Percentiles rank a stretch among this genome's conserved stretches.
Evolutionary conservation across 768 basidiomycete genomes (phyloP).

Genomic region (Floccularia luteovirens): DNA sequence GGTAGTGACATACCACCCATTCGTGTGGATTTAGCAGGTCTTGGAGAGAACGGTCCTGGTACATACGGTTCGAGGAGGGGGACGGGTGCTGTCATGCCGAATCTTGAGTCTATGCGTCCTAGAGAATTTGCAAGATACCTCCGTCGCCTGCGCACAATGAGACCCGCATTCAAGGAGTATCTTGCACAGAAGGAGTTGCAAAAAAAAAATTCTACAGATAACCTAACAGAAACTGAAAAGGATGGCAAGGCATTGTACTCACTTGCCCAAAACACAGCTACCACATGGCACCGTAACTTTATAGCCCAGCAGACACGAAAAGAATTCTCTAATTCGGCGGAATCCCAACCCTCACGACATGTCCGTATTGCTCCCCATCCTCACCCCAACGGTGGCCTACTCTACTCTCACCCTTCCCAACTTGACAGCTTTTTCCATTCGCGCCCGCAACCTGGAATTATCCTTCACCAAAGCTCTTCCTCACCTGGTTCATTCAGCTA

Average conservation of each 20-base stretch:
- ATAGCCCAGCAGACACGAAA: constrained; percentile 21
- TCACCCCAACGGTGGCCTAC: constrained; percentile 55
- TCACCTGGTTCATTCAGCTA: neutral
- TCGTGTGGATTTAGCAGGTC: constrained; percentile 7
- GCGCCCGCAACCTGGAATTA: constrained; percentile 49
- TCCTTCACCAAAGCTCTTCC: constrained; percentile 26
- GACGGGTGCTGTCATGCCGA: constrained; percentile 28
- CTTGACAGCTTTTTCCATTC: constrained; percentile 49
- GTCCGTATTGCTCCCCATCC: constrained; percentile 51
- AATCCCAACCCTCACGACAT: constrained; percentile 10
- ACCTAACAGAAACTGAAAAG: no score
- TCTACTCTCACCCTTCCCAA: constrained; percentile 44
- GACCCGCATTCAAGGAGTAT: constrained; percentile 48
- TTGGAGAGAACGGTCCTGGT: constrained; percentile 18
- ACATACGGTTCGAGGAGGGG: constrained; percentile 16
- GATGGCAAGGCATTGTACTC: constrained; percentile 12
- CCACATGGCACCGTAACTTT: constrained; percentile 27
- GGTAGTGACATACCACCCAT: no score
- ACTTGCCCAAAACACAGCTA: constrained; percentile 14
- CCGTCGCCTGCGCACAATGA: constrained; percentile 43
- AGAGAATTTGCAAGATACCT: constrained; percentile 54
- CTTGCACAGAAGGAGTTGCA: constrained; percentile 18
- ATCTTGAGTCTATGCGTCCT: constrained; percentile 54
- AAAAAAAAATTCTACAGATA: constrained; percentile 11
- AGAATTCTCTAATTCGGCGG: constrained; percentile 11